Evolutionary conservation across 2,329 filamentous ascomycete genomes (phyloP).

Genomic region (Emmonsiellopsis sp.): DNA sequence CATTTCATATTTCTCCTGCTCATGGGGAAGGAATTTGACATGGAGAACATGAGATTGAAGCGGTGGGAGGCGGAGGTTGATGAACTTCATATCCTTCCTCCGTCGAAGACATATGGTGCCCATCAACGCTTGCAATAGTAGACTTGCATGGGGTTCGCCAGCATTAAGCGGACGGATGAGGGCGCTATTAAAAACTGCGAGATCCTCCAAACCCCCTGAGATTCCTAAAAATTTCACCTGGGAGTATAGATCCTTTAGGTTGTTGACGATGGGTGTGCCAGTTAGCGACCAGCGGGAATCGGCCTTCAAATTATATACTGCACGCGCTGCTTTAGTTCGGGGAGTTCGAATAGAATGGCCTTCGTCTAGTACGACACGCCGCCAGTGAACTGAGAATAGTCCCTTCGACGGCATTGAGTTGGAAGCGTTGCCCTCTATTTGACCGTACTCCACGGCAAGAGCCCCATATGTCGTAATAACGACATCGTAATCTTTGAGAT

Average conservation of each 20-base stretch:
- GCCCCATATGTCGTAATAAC: slow-evolving; percentile 81
- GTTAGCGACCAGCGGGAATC: slow-evolving; percentile 71
- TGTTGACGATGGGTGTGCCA: slow-evolving; percentile 77
- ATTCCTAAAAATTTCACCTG: slow-evolving; percentile 69
- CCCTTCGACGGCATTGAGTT: slow-evolving; percentile 37
- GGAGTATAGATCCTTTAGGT: slow-evolving; percentile 70
- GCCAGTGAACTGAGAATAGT: slow-evolving; percentile 61
- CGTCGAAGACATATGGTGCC: slow-evolving; percentile 70
- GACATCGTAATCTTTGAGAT: slow-evolving; percentile 61
- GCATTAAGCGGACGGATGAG: slow-evolving; percentile 59
- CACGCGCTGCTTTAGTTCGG: slow-evolving; percentile 60
- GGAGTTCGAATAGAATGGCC: slow-evolving; percentile 75
- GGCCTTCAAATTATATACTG: slow-evolving; percentile 58
- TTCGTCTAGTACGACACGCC: slow-evolving; percentile 72
- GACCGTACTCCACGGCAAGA: slow-evolving; percentile 56
- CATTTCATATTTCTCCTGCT: slow-evolving; percentile 68
- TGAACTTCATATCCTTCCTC: slow-evolving; percentile 80
- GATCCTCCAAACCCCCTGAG: slow-evolving; percentile 63
- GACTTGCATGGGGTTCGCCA: slow-evolving; percentile 50
- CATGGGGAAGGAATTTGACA: slow-evolving; percentile 63
- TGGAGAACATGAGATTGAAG: slow-evolving; percentile 71
- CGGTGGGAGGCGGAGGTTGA: slow-evolving; percentile 69
- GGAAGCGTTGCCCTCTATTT: slow-evolving; percentile 36
- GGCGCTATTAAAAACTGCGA: slow-evolving; percentile 63
- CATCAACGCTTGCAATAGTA: slow-evolving; percentile 68